Percentiles rank a stretch among this genome's conserved stretches.
phyloP scores from a whole-genome alignment of 2,329 filamentous ascomycete species.

The Alternaria sp. region DNA sequence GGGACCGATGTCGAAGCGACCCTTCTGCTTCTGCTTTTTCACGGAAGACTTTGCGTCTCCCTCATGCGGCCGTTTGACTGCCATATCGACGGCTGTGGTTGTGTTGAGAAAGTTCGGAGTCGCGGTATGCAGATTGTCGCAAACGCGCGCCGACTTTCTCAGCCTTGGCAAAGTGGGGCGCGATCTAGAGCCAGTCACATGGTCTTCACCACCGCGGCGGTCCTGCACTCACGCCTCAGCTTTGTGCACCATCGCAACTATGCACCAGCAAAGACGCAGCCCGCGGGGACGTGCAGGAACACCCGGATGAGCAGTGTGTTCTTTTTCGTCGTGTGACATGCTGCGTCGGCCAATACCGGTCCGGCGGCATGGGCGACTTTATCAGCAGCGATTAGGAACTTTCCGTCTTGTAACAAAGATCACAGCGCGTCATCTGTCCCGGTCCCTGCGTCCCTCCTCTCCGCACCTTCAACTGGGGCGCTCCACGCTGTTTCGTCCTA shows the following conservation, averaged over 20 bases:
- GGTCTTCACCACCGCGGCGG: conserved; percentile 13
- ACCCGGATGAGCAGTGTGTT: not conserved
- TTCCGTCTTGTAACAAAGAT: conserved; percentile 28
- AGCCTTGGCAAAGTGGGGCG: conserved; percentile 28
- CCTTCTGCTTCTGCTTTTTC: conserved; percentile 58
- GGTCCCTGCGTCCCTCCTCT: conserved; percentile 26
- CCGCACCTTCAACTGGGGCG: conserved; percentile 24
- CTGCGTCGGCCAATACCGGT: conserved; percentile 18
- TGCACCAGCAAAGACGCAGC: not conserved
- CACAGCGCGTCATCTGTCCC: conserved; percentile 38
- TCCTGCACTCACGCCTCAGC: conserved; percentile 5
- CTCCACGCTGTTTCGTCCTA: conserved; percentile 31
- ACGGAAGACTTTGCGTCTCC: conserved; percentile 40
- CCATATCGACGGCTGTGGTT: conserved; percentile 54
- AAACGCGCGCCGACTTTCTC: conserved; percentile 19
- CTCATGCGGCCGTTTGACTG: conserved; percentile 64
- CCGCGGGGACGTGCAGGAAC: conserved; percentile 6
- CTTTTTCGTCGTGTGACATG: conserved; percentile 34
- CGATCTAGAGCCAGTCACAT: conserved; percentile 16
- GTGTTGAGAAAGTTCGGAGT: conserved; percentile 2
- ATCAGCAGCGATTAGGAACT: conserved; percentile 36
- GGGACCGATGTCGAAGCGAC: conserved; percentile 86
- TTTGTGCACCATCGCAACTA: conserved; percentile 8
- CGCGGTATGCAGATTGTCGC: not conserved
- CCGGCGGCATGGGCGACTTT: conserved; percentile 27